phyloP scores from a whole-genome alignment of 176 grass and related monocot genomes.

The Avena insularis region DNA sequence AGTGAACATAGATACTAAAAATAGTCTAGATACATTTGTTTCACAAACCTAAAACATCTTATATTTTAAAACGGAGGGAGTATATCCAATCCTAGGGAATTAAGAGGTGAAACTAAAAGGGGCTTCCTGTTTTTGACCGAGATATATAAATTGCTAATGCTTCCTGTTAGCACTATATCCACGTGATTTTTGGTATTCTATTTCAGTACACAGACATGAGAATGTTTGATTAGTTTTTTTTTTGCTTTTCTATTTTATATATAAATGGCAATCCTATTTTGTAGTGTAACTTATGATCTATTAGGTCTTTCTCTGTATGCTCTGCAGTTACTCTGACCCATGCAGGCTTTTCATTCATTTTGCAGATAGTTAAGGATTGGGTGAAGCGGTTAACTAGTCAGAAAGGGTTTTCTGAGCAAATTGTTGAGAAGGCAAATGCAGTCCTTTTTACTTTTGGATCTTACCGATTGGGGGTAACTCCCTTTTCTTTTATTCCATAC shows the following conservation, averaged over 20 bases:
- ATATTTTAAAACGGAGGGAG: too few species aligned
- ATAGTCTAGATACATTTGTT: too few species aligned
- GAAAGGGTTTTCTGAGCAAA: conserved; percentile 80
- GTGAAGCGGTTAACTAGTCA: conserved; percentile 76
- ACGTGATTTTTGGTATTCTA: not conserved
- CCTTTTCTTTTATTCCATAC: conserved; percentile 21
- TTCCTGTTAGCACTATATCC: conserved; percentile 3
- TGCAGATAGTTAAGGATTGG: conserved; percentile 86
- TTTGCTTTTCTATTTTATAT: not conserved
- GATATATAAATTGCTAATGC: not conserved
- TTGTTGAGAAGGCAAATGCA: conserved; percentile 90
- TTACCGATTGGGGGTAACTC: conserved; percentile 87
- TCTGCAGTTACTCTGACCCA: not conserved
- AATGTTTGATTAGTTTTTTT: not conserved
- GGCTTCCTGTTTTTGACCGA: not conserved
- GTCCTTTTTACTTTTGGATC: conserved; percentile 95
- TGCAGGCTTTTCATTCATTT: conserved; percentile 19
- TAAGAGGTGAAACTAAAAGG: not conserved
- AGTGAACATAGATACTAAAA: too few species aligned
- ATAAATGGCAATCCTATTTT: not conserved
- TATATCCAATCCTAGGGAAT: not conserved
- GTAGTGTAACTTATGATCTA: not conserved
- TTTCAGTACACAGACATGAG: not conserved
- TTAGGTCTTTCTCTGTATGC: not conserved
- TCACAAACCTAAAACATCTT: too few species aligned